Evolutionary conservation across 2,329 filamentous ascomycete genomes (phyloP), one percentile per base, ranked within the genome.

Genomic region (Verticillium isaacii): DNA sequence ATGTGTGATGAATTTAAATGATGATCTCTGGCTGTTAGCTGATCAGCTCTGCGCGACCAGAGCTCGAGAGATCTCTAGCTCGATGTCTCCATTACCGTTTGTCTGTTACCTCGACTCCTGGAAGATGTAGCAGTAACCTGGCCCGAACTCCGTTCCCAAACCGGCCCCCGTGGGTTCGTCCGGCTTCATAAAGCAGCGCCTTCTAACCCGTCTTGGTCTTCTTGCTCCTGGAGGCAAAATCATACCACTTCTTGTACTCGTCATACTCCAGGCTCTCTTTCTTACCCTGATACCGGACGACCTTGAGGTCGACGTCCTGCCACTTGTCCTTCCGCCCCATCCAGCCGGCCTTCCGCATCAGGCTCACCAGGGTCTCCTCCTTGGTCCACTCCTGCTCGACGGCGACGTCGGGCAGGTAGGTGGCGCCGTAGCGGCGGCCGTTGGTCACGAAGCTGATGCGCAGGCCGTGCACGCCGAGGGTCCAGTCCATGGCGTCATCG

Each of bases 341-440:
- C 93, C 93, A 99, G 1, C 95, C 95, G 0, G 93, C 93, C 82
- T 99, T 99, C 63, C 92, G 84, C 89, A 97, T 95, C 71, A 98
- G 78, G 75, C 91, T 96, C 60, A 93, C 83, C 2, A 99, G 75
- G 0, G 94, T 91, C 81, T 98, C 92, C 73, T 98, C 93, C 75
- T 95, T 93, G 12, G 85, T 91, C 95, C 95, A 99, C 17, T 92
- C 93, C 74, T 98, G 95, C 80, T 99, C 95, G 1, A 85, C 80
- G 11, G 94, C 90, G 6, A 99, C 93, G 72, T 97, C 92, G 0
- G 95, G 95, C 15, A 99, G 83, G 71, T 98, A 99, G 0, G 95
- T 97, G 1, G 92, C 85, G 17, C 93, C 91, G 71, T 92, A 92
- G 56, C 90, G 85, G 58, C 87, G 83, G 17, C 87, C 87, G 66